Conservation (phyloP, 441 rosid genomes). For the Omphalea diandra region DNA sequence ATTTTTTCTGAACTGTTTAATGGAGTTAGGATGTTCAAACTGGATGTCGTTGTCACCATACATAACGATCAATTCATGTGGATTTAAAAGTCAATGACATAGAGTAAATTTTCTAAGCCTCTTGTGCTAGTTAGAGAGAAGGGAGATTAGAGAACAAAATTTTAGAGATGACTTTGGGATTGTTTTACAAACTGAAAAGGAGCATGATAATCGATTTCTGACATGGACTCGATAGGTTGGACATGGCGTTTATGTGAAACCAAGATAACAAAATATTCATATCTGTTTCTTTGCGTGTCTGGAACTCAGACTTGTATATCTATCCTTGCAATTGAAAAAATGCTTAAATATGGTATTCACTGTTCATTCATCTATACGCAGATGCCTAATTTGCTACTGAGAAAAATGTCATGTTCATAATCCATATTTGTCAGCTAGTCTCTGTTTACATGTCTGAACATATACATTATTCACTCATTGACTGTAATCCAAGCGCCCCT, state of each 20-base stretch:
- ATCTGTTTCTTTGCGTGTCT: not conserved
- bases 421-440: not conserved
- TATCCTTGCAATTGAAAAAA: not conserved
- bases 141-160: not conserved
- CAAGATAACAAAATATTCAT: not conserved
- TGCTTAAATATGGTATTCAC: not conserved
- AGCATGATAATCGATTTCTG: not conserved
- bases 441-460: not conserved
- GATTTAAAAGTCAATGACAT: too few species aligned
- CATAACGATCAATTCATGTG: too few species aligned
- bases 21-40: too few species aligned
- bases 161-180: not conserved
- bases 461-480: not conserved
- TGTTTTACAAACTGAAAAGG: not conserved
- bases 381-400: not conserved
- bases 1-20: too few species aligned
- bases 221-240: not conserved
- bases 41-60: too few species aligned
- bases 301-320: not conserved
- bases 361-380: not conserved
- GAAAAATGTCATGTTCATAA: not conserved
- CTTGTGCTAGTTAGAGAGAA: not conserved
- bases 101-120: too few species aligned
- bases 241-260: not conserved
- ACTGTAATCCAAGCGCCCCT: not conserved